Evolutionary conservation across 75 land plant species (phyloP).

Genomic region (Selaginella moellendorffii): DNA sequence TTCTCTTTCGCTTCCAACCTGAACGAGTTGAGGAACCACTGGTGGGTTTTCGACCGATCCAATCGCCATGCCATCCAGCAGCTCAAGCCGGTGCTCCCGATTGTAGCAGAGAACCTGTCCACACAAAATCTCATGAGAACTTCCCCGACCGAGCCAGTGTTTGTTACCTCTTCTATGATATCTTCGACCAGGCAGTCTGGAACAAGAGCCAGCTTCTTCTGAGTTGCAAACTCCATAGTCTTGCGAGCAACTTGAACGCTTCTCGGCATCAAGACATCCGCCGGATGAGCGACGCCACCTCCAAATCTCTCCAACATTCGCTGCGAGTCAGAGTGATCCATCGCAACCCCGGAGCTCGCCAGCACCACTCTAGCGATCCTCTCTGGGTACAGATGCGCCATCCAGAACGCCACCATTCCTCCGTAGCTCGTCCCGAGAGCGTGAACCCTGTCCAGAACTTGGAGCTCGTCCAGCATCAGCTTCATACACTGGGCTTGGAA

Average conservation of each 20-base stretch:
- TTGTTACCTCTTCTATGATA: conserved; percentile 2
- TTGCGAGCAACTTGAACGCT: conserved; percentile 36
- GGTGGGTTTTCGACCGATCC: not conserved
- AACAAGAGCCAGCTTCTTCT: no score
- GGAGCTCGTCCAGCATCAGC: conserved; percentile 28
- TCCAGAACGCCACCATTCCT: conserved; percentile 72
- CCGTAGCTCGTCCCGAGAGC: conserved; percentile 81
- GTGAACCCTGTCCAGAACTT: conserved; percentile 26
- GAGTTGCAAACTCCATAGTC: conserved; percentile 21
- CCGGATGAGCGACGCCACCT: conserved; percentile 34
- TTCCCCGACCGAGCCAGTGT: not conserved
- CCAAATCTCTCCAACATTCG: conserved; percentile 17
- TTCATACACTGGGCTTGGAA: conserved; percentile 38
- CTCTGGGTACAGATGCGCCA: conserved; percentile 46
- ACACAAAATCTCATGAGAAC: not conserved
- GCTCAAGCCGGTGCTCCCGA: conserved; percentile 3
- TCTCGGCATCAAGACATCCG: conserved; percentile 51
- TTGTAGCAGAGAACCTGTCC: not conserved
- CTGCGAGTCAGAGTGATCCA: conserved; percentile 35
- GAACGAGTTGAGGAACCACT: conserved; percentile 1
- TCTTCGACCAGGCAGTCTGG: not conserved
- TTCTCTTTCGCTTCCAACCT: no score
- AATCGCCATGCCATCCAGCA: conserved; percentile 8
- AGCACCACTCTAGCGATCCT: conserved; percentile 44
- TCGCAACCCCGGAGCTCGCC: conserved; percentile 48